Percentiles rank a stretch among this genome's conserved stretches.
phyloP scores from a whole-genome alignment of 306 rosid species.

The Prunus padus region DNA sequence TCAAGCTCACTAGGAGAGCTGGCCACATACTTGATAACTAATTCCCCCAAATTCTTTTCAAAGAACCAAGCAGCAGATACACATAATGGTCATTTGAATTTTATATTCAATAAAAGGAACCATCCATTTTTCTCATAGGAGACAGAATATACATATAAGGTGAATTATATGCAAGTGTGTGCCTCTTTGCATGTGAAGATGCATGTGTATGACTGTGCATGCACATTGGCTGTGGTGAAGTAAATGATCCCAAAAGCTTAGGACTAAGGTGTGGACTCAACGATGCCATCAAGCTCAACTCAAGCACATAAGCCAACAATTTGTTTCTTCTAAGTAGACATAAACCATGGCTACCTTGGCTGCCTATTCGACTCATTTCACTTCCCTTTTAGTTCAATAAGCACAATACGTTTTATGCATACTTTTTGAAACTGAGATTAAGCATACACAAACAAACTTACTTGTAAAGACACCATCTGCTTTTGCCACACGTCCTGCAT shows the following conservation, averaged over 20 bases:
- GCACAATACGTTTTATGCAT: background rate
- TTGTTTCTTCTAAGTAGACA: conserved; percentile 4
- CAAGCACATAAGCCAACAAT: background rate
- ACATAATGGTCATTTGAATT: background rate
- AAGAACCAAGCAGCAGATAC: background rate
- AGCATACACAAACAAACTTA: conserved; percentile 45
- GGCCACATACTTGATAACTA: background rate
- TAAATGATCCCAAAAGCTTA: conserved; percentile 3
- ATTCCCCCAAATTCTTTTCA: background rate
- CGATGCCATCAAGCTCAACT: background rate
- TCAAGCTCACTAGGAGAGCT: conserved; percentile 1
- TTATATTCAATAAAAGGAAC: background rate
- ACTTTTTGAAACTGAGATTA: conserved; percentile 4
- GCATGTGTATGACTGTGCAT: background rate
- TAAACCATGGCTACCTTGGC: background rate
- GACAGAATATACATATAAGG: background rate
- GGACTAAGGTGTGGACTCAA: background rate
- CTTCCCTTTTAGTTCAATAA: background rate
- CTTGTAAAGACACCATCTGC: conserved; percentile 95
- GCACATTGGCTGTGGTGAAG: background rate
- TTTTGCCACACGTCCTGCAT: conserved; percentile 96
- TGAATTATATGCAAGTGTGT: background rate
- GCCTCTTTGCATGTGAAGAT: background rate
- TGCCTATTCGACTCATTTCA: background rate
- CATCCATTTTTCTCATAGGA: background rate